A percentile compares a stretch with the other conserved stretches of the same genome.
phyloP scores from a whole-genome alignment of 2,329 filamentous ascomycete genomes.

The Mycosphaerella sp. region DNA sequence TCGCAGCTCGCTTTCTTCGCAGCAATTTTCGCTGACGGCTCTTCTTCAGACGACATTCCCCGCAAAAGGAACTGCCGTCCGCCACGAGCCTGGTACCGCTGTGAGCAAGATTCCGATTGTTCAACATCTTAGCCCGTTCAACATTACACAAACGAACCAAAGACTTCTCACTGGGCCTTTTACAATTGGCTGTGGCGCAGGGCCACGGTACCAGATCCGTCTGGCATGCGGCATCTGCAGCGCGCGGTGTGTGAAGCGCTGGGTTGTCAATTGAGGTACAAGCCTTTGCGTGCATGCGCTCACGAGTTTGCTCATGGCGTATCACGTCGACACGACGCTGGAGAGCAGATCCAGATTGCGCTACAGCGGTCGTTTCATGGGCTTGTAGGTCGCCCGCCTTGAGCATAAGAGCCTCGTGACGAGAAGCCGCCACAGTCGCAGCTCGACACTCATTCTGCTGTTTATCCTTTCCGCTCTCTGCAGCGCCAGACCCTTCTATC shows the following conservation, averaged over 20 bases:
- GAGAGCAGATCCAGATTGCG: no score
- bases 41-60: not conserved
- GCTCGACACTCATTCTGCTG: no score
- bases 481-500: no score
- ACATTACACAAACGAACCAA: not conserved
- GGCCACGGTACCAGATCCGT: constrained; percentile 1
- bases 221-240: not conserved
- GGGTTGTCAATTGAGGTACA: not conserved
- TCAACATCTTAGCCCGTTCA: not conserved
- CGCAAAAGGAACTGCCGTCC: not conserved
- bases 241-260: not conserved
- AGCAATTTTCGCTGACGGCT: not conserved
- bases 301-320: no score
- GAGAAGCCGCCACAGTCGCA: no score
- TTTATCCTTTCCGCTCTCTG: no score
- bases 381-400: no score
- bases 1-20: not conserved
- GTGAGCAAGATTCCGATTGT: not conserved
- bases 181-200: not conserved
- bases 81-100: not conserved
- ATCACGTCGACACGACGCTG: no score
- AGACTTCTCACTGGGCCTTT: not conserved
- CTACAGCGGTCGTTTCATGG: no score
- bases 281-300: not conserved
- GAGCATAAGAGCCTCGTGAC: no score